A percentile compares a stretch with the other conserved stretches of the same genome.
Evolutionary conservation across 2,329 filamentous ascomycete genomes (phyloP).

Genomic region (Colletotrichum lini): DNA sequence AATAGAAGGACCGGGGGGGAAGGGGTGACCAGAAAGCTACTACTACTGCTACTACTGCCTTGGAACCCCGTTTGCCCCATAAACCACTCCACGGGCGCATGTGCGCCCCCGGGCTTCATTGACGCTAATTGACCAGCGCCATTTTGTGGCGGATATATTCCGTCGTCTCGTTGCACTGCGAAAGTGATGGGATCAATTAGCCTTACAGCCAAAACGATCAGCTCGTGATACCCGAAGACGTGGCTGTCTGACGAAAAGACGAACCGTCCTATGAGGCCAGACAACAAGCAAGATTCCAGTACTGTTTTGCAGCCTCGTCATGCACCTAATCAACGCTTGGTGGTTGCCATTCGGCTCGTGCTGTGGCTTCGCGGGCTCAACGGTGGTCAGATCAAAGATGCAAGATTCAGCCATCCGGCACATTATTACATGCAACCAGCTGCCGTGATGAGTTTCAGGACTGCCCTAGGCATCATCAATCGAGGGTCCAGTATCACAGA

Average conservation of each 20-base stretch:
- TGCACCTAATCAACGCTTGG: constrained; percentile 10
- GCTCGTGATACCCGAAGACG: constrained; percentile 20
- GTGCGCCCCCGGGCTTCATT: constrained; percentile 4
- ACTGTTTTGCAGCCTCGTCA: constrained; percentile 30
- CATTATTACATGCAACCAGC: neutral
- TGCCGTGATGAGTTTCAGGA: neutral
- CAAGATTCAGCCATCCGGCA: neutral
- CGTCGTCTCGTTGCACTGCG: constrained; percentile 21
- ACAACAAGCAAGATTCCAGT: constrained; percentile 20
- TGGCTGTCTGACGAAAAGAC: constrained; percentile 35
- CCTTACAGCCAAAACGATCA: constrained; percentile 26
- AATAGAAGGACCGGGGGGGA: neutral
- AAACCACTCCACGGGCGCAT: neutral
- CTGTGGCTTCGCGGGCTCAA: neutral
- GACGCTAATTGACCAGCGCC: constrained; percentile 15
- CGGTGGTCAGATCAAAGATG: neutral
- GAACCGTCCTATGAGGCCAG: constrained; percentile 25
- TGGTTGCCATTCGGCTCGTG: neutral
- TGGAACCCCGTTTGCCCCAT: neutral
- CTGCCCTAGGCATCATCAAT: neutral
- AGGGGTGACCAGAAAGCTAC: neutral
- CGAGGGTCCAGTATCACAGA: neutral
- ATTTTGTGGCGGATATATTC: constrained; percentile 25
- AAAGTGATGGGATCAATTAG: constrained; percentile 16
- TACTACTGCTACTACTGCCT: too few species aligned